A percentile compares a stretch with the other conserved stretches of the same genome.
Conservation (phyloP, 2,329 filamentous ascomycete species). For the Aspergillus sp. region DNA sequence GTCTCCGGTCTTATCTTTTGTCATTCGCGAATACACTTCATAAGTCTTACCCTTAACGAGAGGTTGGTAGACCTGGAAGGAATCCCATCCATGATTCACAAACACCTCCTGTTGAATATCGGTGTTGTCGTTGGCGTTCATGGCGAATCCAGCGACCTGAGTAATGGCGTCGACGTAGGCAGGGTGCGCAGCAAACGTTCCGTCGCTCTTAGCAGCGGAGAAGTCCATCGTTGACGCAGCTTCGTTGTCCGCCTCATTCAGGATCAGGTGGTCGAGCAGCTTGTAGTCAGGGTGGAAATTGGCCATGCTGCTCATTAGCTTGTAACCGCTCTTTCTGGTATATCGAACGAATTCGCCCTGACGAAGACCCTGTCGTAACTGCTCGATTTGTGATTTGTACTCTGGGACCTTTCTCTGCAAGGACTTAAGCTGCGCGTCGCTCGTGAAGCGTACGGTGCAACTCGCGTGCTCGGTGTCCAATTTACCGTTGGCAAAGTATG, state of each 20-base stretch:
- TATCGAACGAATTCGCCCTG: not conserved
- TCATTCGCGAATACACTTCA: constrained; percentile 1
- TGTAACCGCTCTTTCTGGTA: not conserved
- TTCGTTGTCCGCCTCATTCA: constrained; percentile 9
- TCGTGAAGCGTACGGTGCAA: constrained; percentile 1
- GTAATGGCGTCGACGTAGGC: constrained; percentile 16
- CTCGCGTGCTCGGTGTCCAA: not conserved
- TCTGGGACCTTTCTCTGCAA: not conserved
- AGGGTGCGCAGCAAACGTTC: constrained; percentile 14
- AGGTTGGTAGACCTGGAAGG: constrained; percentile 14
- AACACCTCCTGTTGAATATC: constrained; percentile 16
- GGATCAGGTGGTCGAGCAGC: not conserved
- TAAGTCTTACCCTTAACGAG: constrained; percentile 16
- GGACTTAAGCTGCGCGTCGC: not conserved
- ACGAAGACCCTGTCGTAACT: not conserved
- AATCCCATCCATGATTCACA: constrained; percentile 18
- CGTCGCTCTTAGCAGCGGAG: constrained; percentile 1
- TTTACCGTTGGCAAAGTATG: not conserved
- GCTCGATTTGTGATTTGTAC: not conserved
- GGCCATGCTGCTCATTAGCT: not conserved
- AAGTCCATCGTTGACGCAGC: not conserved
- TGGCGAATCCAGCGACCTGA: constrained; percentile 16
- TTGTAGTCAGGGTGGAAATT: not conserved
- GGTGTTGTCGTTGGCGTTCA: constrained; percentile 16
- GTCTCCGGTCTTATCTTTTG: not conserved